Percentiles rank a stretch among this genome's conserved stretches.
Conservation (phyloP, 179 eudicot species). For the Camellia oleifera region DNA sequence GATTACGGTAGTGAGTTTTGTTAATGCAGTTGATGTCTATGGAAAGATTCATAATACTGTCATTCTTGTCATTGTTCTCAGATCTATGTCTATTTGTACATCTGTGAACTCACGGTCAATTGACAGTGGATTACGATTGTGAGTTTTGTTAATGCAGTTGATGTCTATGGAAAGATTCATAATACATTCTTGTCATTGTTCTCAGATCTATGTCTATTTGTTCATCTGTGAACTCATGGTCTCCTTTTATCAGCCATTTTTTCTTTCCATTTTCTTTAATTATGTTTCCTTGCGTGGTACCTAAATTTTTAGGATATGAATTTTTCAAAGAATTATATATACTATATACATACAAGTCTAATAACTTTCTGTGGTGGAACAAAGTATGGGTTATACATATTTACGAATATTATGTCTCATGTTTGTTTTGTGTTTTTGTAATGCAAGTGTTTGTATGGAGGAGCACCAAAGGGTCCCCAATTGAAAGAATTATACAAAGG, state of each 20-base stretch:
- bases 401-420: slow-evolving; percentile 5
- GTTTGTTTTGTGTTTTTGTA: not conserved
- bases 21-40: not conserved
- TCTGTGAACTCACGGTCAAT: not conserved
- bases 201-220: not conserved
- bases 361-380: slow-evolving; percentile 2
- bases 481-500: slow-evolving; percentile 74
- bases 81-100: not conserved
- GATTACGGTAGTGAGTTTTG: not conserved
- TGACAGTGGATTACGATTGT: not conserved
- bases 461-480: slow-evolving; percentile 98
- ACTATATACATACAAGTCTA: not conserved
- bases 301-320: not conserved
- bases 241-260: not conserved
- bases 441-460: slow-evolving; percentile 90
- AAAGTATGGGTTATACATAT: not conserved
- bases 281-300: not conserved
- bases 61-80: not conserved
- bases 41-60: not conserved
- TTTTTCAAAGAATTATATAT: not conserved
- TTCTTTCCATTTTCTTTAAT: not conserved
- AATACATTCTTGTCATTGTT: not conserved
- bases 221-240: not conserved
- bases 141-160: not conserved
- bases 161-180: not conserved